Percentiles rank a stretch among this genome's conserved stretches.
Evolutionary conservation across 495 filamentous ascomycete species (phyloP).

Genomic region (Bombardia bombarda): DNA sequence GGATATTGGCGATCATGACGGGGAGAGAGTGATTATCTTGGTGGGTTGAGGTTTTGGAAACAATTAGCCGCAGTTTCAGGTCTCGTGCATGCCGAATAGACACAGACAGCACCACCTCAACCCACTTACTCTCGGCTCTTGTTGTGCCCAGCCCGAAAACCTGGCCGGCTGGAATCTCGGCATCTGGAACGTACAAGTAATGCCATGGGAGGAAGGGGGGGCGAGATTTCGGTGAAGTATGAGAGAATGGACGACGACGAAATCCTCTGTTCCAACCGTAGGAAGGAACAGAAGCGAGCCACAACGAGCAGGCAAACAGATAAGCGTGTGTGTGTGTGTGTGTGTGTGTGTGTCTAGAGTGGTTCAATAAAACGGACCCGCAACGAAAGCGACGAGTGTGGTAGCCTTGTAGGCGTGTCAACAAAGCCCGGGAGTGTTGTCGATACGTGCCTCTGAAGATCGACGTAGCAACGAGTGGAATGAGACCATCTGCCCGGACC

Average conservation of each 20-base stretch:
- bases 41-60: slow-evolving; percentile 17
- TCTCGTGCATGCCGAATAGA: slow-evolving; percentile 13
- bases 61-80: slow-evolving; percentile 32
- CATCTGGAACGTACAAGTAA: too few relatives aligned
- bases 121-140: slow-evolving; percentile 25
- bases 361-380: not conserved
- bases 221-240: too few relatives aligned
- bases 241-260: too few relatives aligned
- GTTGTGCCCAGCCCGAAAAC: slow-evolving; percentile 13
- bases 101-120: slow-evolving; percentile 13
- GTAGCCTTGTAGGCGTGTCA: slow-evolving; percentile 1
- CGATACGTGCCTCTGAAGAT: slow-evolving; percentile 5
- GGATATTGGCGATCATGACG: slow-evolving; percentile 11
- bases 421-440: slow-evolving; percentile 5
- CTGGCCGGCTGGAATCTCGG: too few relatives aligned
- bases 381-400: not conserved
- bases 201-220: too few relatives aligned
- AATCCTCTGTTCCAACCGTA: too few relatives aligned
- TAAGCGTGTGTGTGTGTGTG: too few relatives aligned
- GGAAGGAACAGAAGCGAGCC: too few relatives aligned
- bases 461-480: slow-evolving; percentile 1
- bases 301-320: too few relatives aligned
- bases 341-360: too few relatives aligned
- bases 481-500: not conserved
- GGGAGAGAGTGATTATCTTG: slow-evolving; percentile 2